Evolutionary conservation across 2,329 filamentous ascomycete genomes (phyloP), one percentile per base, ranked within the genome.

Genomic region (Gyromitra esculenta): DNA sequence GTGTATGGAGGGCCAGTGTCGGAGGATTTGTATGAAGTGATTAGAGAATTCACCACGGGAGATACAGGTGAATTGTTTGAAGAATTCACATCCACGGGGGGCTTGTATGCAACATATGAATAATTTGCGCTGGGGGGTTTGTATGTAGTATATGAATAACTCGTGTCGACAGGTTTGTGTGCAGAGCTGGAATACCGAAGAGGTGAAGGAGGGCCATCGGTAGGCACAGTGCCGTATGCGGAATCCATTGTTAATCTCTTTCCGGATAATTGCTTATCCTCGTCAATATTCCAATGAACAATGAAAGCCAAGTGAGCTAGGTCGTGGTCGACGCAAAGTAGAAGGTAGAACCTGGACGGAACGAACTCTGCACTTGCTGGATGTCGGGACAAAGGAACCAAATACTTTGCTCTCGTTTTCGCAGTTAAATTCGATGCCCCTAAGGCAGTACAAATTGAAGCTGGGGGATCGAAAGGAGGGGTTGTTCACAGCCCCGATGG

Each of bases 71-170:
- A 8, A 25, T 18, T 13, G 21, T 31, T 21, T 21, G 21, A 54
- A 2, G 2, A 31, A 54, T 31, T 31, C 21, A 13, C 21, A 25
- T 54, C 9, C 21, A 9, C 21, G 1, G 54, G 54, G 13, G 54
- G 54, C 9, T n/a, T 57, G 31, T 57, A 57, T 57, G 54, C 31
- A 57, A 37, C 6, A 15, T 57, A 57, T 37, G 54, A 18, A 1
- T 50, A 66, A 43, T 37, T 66, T n/a, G 63, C 18, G 41, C n/a
- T 21, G 5, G 31, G 48, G 11, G 63, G 45, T 35, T 48, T 66
- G 48, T 66, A 66, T 66, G 63, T 35, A 52, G 35, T 66, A 48
- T 66, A 66, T 18, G 52, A 45, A 37, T 41, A n/a, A 13, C 9
- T 68, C 52, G 50, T 18, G 48, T 35, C 15, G 50, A 21, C 4